phyloP scores from a whole-genome alignment of 345 rosid genomes.

The Eucalyptus cloeziana region DNA sequence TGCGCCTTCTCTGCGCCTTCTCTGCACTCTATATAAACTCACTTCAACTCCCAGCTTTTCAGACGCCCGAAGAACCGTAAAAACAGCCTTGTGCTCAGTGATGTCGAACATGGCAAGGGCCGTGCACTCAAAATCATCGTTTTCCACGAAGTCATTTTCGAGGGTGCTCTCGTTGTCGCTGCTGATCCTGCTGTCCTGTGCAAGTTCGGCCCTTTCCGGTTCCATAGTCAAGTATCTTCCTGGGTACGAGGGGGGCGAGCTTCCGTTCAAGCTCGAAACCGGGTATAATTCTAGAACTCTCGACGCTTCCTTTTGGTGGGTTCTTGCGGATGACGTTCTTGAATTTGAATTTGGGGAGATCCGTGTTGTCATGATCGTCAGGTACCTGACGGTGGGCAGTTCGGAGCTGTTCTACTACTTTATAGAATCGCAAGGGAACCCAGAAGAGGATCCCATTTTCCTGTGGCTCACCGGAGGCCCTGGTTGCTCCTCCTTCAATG shows the following conservation, averaged over 20 bases:
- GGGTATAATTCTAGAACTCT: slow-evolving; percentile 3
- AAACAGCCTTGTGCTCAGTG: background rate
- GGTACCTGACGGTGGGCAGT: background rate
- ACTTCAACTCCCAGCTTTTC: background rate
- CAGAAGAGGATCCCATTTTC: slow-evolving; percentile 13
- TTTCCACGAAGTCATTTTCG: background rate
- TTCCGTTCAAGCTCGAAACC: slow-evolving; percentile 24
- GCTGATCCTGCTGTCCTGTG: background rate
- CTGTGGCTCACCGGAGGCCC: slow-evolving; percentile 31
- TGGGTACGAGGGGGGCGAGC: slow-evolving; percentile 15
- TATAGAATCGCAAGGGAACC: slow-evolving; percentile 18
- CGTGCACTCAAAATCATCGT: background rate
- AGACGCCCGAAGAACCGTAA: background rate
- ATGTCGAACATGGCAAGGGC: background rate
- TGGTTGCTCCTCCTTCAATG: slow-evolving; percentile 17
- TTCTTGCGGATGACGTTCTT: background rate
- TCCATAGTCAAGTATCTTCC: slow-evolving; percentile 9
- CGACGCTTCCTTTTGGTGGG: background rate
- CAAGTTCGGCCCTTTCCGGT: background rate
- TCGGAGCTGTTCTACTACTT: slow-evolving; percentile 9
- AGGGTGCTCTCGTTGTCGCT: background rate
- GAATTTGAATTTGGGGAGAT: background rate
- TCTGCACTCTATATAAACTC: background rate
- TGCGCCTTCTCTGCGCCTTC: background rate
- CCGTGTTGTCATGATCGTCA: background rate